phyloP scores from a whole-genome alignment of 495 filamentous ascomycete species.

The Physcia stellaris region DNA sequence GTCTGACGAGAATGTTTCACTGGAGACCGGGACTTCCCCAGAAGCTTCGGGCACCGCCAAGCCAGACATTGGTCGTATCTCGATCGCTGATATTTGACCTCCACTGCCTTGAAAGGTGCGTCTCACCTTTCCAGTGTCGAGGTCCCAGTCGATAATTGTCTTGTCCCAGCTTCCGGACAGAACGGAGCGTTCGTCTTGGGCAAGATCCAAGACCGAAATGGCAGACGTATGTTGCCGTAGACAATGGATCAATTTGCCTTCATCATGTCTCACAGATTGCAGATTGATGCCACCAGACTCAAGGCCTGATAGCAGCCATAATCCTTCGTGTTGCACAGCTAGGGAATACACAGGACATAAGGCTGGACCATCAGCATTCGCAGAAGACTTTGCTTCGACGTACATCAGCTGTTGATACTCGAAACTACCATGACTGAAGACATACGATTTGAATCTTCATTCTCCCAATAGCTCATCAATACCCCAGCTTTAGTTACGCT shows the following conservation, averaged over 20 bases:
- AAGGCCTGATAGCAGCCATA: slow-evolving; percentile 83
- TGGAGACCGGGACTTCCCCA: slow-evolving; percentile 37
- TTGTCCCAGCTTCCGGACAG: slow-evolving; percentile 97
- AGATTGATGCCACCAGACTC: slow-evolving; percentile 89
- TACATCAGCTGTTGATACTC: slow-evolving; percentile 14
- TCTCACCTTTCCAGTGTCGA: slow-evolving; percentile 70
- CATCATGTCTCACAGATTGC: slow-evolving; percentile 87
- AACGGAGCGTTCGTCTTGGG: slow-evolving; percentile 73
- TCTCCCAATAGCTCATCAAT: slow-evolving; percentile 94
- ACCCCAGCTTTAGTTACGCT: slow-evolving; percentile 90
- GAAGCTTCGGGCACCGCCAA: slow-evolving; percentile 62
- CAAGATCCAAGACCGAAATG: slow-evolving; percentile 73
- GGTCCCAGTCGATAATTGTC: slow-evolving; percentile 83
- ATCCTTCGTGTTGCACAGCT: slow-evolving; percentile 73
- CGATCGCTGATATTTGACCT: slow-evolving; percentile 76
- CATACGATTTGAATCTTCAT: slow-evolving; percentile 38
- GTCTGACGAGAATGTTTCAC: slow-evolving; percentile 57
- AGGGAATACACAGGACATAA: slow-evolving; percentile 88
- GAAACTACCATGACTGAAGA: neutral
- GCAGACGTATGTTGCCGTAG: slow-evolving; percentile 81
- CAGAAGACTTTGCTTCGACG: slow-evolving; percentile 21
- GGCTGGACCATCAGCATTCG: slow-evolving; percentile 33
- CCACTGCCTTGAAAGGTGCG: slow-evolving; percentile 63
- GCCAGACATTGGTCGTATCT: slow-evolving; percentile 65
- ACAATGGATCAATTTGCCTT: slow-evolving; percentile 72